Evolutionary conservation across 129 eudicot species (phyloP), one percentile per base, ranked within the genome.

Genomic region (Chrysanthemum lavandulifolium): DNA sequence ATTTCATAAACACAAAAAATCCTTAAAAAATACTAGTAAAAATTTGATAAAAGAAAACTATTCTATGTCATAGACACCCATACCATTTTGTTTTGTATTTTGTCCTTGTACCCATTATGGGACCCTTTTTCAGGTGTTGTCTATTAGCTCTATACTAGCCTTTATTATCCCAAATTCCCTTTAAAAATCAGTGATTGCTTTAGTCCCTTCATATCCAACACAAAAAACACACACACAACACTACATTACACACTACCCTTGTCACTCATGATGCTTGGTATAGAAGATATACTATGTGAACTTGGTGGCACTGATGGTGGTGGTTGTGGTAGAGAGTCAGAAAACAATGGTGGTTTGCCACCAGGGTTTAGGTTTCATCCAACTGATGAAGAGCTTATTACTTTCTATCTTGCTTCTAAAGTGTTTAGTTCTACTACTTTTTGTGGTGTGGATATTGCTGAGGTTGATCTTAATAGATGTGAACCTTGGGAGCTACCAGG

Each of bases 301-400:
- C 84, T 91, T n/a, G 84, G 77, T 10, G 82, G 73, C 59, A 29
- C 57, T 65, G 69, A 67, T 33, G 56, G 49, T 47, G 68, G 25
- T 40, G 78, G 71, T 31, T 81, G 83, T 55, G 86, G 81, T 45
- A 16, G 62, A n/a, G 76, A 51, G 81, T 81, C 56, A n/a, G 68
- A 75, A 50, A 40, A 83, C 69, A 58, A 76, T 0, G 76, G 81
- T 43, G 83, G 84, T 54, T 71, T 91, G 82, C 96, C 97, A 69
- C 97, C 97, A 3, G 97, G 97, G 56, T 91, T 91, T 71, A 81
- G 97, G 84, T 91, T 91, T 67, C 97, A 92, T 79, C 97, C 97
- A 0, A 92, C 97, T 3, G 97, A 92, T 81, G 97, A 92, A 76
- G 97, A 92, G 68, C 97, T 92, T 66, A 79, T 92, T 23, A 84